Evolutionary conservation across 768 basidiomycete species (phyloP).

Genomic region (Phaeotremella fagi): DNA sequence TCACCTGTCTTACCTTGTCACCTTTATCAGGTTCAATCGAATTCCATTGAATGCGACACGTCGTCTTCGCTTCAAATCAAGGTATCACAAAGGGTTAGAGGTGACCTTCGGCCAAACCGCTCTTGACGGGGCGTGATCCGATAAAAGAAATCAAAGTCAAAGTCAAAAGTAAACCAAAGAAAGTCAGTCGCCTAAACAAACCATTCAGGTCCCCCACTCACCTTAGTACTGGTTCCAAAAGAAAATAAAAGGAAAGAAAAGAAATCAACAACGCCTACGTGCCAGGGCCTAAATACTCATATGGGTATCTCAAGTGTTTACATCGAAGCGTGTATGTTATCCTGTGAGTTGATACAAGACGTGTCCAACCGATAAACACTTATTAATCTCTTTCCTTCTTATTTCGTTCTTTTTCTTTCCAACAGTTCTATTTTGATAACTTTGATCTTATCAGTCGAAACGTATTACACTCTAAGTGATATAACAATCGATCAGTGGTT

Average conservation of each 20-base stretch:
- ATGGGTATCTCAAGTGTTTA: background rate
- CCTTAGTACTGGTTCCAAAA: background rate
- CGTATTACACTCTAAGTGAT: background rate
- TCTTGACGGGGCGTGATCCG: background rate
- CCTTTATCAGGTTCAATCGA: no score
- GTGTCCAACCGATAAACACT: background rate
- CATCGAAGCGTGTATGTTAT: background rate
- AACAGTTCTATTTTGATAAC: no score
- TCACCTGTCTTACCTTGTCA: background rate
- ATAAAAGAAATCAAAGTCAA: background rate
- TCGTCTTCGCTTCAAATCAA: background rate
- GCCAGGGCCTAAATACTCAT: background rate
- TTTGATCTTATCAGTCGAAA: background rate
- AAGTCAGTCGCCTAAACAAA: constrained; percentile 1
- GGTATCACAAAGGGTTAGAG: background rate
- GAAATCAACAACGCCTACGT: background rate
- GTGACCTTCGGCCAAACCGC: background rate
- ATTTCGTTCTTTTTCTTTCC: no score
- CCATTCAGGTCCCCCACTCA: background rate
- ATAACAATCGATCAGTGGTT: background rate
- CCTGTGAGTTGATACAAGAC: background rate
- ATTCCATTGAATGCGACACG: background rate
- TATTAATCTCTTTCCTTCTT: background rate
- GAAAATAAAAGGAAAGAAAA: no score
- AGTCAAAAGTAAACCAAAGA: no score